Percentiles rank a stretch among this genome's conserved stretches.
Conservation (phyloP, 164 flowering plant genomes). For the Magnolia sinica region DNA sequence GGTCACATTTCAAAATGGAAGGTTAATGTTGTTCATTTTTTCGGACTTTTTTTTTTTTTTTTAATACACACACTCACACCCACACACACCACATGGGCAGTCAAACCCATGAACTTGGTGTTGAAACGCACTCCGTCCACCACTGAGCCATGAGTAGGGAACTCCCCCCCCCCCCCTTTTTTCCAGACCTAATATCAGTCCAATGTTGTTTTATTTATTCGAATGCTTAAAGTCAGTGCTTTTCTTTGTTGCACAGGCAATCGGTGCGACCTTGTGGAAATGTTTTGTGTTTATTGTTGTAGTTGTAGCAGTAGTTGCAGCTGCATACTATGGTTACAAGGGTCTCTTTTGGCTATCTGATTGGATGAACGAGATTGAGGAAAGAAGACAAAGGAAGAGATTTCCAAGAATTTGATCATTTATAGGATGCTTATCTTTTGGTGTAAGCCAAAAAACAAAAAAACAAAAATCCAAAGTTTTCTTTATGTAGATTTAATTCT, state of each 20-base stretch:
- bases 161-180: no score
- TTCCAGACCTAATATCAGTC: no score
- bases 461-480: neutral
- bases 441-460: neutral
- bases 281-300: constrained; percentile 31
- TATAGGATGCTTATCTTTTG: neutral
- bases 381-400: constrained; percentile 42
- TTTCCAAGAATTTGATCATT: constrained; percentile 28
- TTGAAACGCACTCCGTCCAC: no score
- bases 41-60: neutral
- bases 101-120: no score
- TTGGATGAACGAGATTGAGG: constrained; percentile 83
- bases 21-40: constrained; percentile 34
- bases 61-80: no score
- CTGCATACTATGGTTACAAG: constrained; percentile 57
- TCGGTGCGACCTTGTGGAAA: constrained; percentile 27
- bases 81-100: no score
- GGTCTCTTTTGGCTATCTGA: constrained; percentile 74
- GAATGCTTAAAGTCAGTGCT: neutral
- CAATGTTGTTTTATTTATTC: neutral
- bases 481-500: no score
- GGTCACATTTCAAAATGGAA: constrained; percentile 49
- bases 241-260: constrained; percentile 42
- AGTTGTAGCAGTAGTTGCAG: constrained; percentile 31
- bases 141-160: no score